Evolutionary conservation across 1,284 basidiomycete species (phyloP).

Genomic region (Ustilago sp.): DNA sequence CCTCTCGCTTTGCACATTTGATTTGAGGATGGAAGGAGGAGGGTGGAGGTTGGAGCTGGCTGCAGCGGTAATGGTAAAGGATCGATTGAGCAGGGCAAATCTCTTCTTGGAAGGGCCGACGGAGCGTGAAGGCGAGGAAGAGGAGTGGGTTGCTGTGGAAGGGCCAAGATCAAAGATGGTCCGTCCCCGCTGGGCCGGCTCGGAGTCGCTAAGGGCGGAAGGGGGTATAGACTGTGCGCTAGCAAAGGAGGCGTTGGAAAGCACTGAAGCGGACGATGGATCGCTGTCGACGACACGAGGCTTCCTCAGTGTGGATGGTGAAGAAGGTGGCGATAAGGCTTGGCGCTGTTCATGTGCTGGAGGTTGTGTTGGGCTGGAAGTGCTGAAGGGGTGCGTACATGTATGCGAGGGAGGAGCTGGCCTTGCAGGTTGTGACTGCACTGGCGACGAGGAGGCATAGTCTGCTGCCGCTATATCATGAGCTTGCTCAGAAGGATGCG

Average conservation of each 20-base stretch:
- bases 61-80: constrained; percentile 15
- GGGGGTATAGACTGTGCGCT: constrained; percentile 40
- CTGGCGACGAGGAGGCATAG: not conserved
- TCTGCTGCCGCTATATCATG: constrained; percentile 18
- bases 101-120: constrained; percentile 26
- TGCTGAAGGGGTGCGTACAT: constrained; percentile 20
- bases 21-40: constrained; percentile 24
- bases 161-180: constrained; percentile 13
- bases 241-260: constrained; percentile 42
- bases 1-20: not conserved
- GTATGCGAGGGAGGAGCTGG: constrained; percentile 8
- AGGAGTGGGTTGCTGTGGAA: not conserved
- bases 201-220: constrained; percentile 43
- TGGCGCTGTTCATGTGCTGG: not conserved
- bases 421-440: not conserved
- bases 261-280: constrained; percentile 37
- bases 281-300: constrained; percentile 32
- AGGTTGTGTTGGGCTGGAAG: not conserved
- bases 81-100: constrained; percentile 16
- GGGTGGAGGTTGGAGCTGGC: constrained; percentile 9
- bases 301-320: constrained; percentile 12
- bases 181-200: constrained; percentile 17
- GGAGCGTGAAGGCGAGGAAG: constrained; percentile 20
- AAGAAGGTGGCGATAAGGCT: constrained; percentile 10
- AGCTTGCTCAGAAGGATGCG: not conserved